Base-by-base conservation (phyloP, 148 eudicot genomes). In the Silene conica region DNA sequence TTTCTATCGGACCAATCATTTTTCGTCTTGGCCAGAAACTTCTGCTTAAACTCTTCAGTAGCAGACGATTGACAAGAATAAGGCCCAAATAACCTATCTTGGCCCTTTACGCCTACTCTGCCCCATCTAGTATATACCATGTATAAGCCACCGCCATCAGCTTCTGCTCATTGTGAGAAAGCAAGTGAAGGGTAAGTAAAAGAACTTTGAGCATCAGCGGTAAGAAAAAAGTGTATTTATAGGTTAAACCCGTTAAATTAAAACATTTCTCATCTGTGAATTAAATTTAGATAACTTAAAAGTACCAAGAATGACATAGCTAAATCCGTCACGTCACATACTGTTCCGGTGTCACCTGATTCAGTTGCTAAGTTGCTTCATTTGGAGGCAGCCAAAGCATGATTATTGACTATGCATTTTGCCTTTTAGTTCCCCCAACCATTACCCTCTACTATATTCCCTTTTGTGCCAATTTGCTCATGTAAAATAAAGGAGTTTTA, bases 121-220 rank as follows among this genome's bases (percentile, higher is more conserved):
- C 99, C 99, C 97, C 99, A 95, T 87, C 96, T 92, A 74, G 72
- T 83, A 76, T 90, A 95, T 68, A 95, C 90, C 88, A 90, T 86
- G 83, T 80, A 95, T 64, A 76, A 71, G 55, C 87, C 82, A 73
- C 90, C 93, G 69, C 82, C 89, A 82, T 95, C 99, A 73, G 88
- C 86, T 84, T 95, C 99, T 95, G 89, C 86, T 85, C 74, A 69
- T 25, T 62, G 59, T 55, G 9, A 58, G 70, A 50, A 50, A 45
- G 54, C 31, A 38, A 19, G 55, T 50, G 23, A 70, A 66, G 50
- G 69, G 20, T 45, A 48, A 22, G 70, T 26, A 61, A n/a, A 45
- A 23, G 19, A 25, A 43, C 6, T 5, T 25, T 45, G 8, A 45
- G 52, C 46, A 48, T 19, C 34, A 59, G 13, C 50, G 62, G 58